Percentiles rank a stretch among this genome's conserved stretches.
Conservation (phyloP, 257 asterid genomes). For the Przewalskia tangutica region DNA sequence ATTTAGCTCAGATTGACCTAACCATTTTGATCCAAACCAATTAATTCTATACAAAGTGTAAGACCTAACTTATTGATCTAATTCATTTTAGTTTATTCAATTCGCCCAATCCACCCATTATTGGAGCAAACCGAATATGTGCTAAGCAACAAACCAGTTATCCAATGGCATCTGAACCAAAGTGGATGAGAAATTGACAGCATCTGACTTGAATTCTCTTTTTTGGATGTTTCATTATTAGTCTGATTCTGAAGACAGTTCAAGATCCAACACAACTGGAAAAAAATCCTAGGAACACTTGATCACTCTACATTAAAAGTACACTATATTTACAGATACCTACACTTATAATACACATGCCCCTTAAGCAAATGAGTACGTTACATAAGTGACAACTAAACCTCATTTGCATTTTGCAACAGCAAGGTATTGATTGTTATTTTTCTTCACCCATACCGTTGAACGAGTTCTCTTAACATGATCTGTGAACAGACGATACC, state of each 20-base stretch:
- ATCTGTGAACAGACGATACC: constrained; percentile 66
- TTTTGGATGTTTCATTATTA: background rate
- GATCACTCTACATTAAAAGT: background rate
- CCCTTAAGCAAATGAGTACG: background rate
- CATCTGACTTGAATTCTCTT: background rate
- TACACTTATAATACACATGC: background rate
- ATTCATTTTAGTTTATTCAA: background rate
- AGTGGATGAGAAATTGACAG: background rate
- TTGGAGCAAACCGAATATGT: background rate
- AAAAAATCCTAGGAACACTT: background rate
- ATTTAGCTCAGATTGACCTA: background rate
- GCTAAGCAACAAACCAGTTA: background rate
- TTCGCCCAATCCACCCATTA: background rate
- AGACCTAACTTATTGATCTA: background rate
- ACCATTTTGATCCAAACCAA: background rate
- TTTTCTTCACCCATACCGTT: constrained; percentile 59
- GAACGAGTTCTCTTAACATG: constrained; percentile 70
- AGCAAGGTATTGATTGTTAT: constrained; percentile 26
- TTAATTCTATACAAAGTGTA: background rate
- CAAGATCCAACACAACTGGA: background rate
- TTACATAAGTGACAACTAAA: background rate
- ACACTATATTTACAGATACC: background rate
- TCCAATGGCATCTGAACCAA: background rate
- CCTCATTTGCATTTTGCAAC: constrained; percentile 27
- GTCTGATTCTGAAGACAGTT: background rate